Percentiles rank a stretch among this genome's conserved stretches.
Evolutionary conservation across 129 eudicot species (phyloP).

Genomic region (Ambrosia trifida): DNA sequence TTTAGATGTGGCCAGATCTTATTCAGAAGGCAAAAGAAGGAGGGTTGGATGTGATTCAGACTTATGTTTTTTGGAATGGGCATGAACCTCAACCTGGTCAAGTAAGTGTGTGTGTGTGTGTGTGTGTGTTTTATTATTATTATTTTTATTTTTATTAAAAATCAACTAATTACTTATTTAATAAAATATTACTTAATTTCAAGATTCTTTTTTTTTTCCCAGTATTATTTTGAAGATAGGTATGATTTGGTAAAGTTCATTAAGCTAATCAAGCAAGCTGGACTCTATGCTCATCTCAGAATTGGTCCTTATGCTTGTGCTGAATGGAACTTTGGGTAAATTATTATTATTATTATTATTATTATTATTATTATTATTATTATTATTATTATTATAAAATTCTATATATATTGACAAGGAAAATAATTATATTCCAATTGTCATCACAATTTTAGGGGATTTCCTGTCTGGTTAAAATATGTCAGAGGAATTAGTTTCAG

Average conservation of each 20-base stretch:
- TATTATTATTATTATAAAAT: no score
- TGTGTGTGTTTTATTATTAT: background rate
- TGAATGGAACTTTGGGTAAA: constrained; percentile 99
- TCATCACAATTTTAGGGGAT: constrained; percentile 39
- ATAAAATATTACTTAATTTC: constrained; percentile 6
- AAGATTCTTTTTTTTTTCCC: background rate
- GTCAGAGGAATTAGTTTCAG: constrained; percentile 63
- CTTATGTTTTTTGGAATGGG: constrained; percentile 99
- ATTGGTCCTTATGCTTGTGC: constrained; percentile 99
- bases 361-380: no score
- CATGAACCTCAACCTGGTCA: constrained; percentile 98
- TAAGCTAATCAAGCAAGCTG: constrained; percentile 92
- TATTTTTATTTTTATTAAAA: no score
- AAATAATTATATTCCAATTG: background rate
- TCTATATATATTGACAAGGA: background rate
- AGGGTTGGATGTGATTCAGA: constrained; percentile 96
- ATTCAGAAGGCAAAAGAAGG: constrained; percentile 98
- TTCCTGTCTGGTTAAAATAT: constrained; percentile 62
- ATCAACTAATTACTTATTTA: constrained; percentile 5
- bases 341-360: background rate
- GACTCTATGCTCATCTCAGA: constrained; percentile 93
- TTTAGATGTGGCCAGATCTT: constrained; percentile 99
- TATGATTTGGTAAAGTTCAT: constrained; percentile 96
- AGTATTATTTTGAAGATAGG: constrained; percentile 92
- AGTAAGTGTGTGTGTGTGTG: constrained; percentile 37